Evolutionary conservation across 179 eudicot species (phyloP), one percentile per base, ranked within the genome.

Genomic region (Pouteria campechiana): DNA sequence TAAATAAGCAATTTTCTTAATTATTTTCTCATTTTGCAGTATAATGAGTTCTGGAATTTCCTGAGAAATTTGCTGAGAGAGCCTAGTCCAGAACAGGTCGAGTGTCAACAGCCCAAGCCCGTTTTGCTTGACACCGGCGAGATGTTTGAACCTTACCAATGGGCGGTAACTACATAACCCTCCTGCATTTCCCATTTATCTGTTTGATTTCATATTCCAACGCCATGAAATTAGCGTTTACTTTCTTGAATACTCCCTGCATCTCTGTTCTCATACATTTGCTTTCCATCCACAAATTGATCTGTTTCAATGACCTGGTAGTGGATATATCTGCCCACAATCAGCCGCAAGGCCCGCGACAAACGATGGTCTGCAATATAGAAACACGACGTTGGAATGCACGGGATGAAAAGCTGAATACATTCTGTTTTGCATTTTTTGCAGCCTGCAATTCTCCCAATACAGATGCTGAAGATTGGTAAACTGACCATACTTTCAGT

Each of bases 391-490:
- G n/a, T n/a, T n/a, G n/a, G n/a, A n/a, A n/a, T n/a, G n/a, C n/a
- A n/a, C n/a, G n/a, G n/a, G n/a, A n/a, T n/a, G n/a, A n/a, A n/a
- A n/a, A n/a, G n/a, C n/a, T n/a, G n/a, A n/a, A n/a, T n/a, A n/a
- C n/a, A n/a, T n/a, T n/a, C n/a, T n/a, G n/a, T n/a, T n/a, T n/a
- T n/a, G n/a, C n/a, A n/a, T n/a, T n/a, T n/a, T n/a, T n/a, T 51
- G 39, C 73, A 67, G 73, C 73, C 73, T 3, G 55, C 73, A 41
- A 52, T 67, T 29, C 51, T 67, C 14, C 67, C 73, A 19, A 61
- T 67, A 45, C 73, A 67, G 44, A 67, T 67, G 5, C 63, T 67
- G 14, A 56, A 67, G 51, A 21, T 67, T 29, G 73, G 73, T 13
- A 46, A 51, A 36, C 54, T 67, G 36, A 18, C 61, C 48, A 61